These are phyloP conservation scores for Bipolaris gigantea DNA, from an alignment of 2,329 filamentous ascomycete genomes.

Conservation along the genomic window DNA sequence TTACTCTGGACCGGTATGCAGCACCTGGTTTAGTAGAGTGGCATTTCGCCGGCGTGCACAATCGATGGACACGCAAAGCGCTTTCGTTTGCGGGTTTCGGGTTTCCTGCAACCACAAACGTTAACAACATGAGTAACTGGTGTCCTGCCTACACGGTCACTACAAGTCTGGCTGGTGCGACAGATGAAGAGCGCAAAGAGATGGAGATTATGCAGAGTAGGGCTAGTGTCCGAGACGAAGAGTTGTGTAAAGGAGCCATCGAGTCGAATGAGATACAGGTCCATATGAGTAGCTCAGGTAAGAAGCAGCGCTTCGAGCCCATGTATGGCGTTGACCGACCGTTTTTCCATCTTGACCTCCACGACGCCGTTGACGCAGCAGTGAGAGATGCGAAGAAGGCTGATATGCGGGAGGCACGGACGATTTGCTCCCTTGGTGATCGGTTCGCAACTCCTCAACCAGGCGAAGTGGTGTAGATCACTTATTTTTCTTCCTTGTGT, in stretches of 20 bases:
- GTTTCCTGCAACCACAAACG: conserved; percentile 33
- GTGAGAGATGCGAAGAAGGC: conserved; percentile 27
- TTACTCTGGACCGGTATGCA: conserved; percentile 57
- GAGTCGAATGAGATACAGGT: neutral
- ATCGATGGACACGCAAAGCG: conserved; percentile 61
- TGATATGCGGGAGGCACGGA: conserved; percentile 11
- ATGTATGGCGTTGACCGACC: conserved; percentile 30
- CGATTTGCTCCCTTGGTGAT: neutral
- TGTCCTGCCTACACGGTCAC: conserved; percentile 30
- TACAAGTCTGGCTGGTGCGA: conserved; percentile 17
- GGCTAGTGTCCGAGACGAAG: conserved; percentile 11
- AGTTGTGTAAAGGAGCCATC: neutral
- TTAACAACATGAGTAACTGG: conserved; percentile 19
- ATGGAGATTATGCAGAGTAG: conserved; percentile 3
- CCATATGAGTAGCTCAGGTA: neutral
- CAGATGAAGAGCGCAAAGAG: conserved; percentile 19
- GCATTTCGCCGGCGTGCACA: conserved; percentile 56
- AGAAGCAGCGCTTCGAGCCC: conserved; percentile 2
- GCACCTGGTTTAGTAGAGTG: conserved; percentile 43
- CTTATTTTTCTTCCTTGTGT: neutral
- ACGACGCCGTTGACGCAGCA: conserved; percentile 35
- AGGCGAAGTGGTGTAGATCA: neutral
- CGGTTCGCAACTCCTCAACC: neutral
- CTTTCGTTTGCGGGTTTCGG: conserved; percentile 60
- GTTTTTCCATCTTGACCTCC: conserved; percentile 35